phyloP scores from a whole-genome alignment of 129 eudicot species.

The Apium graveolens region DNA sequence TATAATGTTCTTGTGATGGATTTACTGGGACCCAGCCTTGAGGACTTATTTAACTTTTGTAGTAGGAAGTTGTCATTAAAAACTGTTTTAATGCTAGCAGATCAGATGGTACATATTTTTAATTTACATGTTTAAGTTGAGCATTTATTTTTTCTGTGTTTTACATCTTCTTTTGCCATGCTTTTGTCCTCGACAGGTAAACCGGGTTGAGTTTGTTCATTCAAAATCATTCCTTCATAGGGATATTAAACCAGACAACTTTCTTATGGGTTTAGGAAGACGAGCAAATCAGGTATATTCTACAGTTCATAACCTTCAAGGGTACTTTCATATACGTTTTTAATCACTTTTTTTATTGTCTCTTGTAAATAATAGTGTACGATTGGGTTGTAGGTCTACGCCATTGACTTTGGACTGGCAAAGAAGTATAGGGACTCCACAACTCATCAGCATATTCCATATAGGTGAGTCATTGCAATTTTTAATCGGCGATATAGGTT shows the following conservation, averaged over 20 bases:
- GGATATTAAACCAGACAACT: constrained; percentile 97
- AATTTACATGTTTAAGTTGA: background rate
- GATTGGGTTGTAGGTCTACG: constrained; percentile 49
- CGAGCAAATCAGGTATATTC: constrained; percentile 87
- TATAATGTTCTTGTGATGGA: constrained; percentile 96
- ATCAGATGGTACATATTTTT: constrained; percentile 73
- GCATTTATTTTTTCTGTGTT: background rate
- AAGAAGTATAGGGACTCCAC: constrained; percentile 95
- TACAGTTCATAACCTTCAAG: background rate
- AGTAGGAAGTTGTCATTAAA: constrained; percentile 88
- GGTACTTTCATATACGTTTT: background rate
- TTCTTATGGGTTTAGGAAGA: constrained; percentile 98
- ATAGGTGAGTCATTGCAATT: constrained; percentile 45
- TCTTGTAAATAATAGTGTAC: background rate
- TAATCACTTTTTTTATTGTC: constrained; percentile 5
- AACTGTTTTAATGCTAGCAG: constrained; percentile 99
- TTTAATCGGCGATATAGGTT: background rate
- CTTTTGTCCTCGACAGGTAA: constrained; percentile 39
- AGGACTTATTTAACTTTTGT: constrained; percentile 90
- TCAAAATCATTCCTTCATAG: constrained; percentile 89
- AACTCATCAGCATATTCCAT: constrained; percentile 92
- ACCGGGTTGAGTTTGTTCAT: constrained; percentile 86
- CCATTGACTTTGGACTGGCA: constrained; percentile 95
- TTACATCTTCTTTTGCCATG: background rate
- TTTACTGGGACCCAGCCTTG: constrained; percentile 95